A percentile compares a stretch with the other conserved stretches of the same genome.
phyloP scores from a whole-genome alignment of 257 asterid species.

The Solanum raphanifolium region DNA sequence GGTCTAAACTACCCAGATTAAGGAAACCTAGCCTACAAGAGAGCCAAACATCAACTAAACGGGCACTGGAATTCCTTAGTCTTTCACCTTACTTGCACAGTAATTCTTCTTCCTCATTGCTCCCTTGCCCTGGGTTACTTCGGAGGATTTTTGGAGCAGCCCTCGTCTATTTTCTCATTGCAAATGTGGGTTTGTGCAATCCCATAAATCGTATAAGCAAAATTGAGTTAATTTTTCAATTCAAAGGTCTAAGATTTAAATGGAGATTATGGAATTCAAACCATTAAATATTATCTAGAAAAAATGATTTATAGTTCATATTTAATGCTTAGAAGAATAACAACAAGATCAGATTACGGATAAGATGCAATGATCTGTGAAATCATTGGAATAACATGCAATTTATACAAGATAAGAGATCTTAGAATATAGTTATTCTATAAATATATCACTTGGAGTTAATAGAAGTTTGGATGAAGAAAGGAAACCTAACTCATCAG shows the following conservation, averaged over 20 bases:
- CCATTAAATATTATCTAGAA: not conserved
- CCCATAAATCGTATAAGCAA: too few relatives aligned
- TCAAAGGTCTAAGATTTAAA: not conserved
- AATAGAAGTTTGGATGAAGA: not conserved
- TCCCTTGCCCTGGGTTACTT: not conserved
- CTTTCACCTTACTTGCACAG: not conserved
- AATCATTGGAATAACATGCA: not conserved
- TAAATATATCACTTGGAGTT: not conserved
- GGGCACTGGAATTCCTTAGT: not conserved
- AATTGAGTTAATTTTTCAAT: not conserved
- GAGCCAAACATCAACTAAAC: not conserved
- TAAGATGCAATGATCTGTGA: not conserved
- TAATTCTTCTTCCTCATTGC: not conserved
- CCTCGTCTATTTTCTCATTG: not conserved
- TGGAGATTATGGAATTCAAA: not conserved
- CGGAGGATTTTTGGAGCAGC: not conserved
- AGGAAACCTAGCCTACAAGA: not conserved
- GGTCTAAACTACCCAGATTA: not conserved
- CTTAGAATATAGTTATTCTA: not conserved
- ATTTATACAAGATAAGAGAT: not conserved
- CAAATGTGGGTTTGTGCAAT: not conserved
- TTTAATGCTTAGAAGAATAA: not conserved
- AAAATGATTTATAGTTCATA: not conserved
- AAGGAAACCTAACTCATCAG: not conserved
- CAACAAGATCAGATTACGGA: not conserved